Evolutionary conservation across 2,329 filamentous ascomycete species (phyloP), one percentile per base, ranked within the genome.

Genomic region (Magnaporthiopsis rhizophila): DNA sequence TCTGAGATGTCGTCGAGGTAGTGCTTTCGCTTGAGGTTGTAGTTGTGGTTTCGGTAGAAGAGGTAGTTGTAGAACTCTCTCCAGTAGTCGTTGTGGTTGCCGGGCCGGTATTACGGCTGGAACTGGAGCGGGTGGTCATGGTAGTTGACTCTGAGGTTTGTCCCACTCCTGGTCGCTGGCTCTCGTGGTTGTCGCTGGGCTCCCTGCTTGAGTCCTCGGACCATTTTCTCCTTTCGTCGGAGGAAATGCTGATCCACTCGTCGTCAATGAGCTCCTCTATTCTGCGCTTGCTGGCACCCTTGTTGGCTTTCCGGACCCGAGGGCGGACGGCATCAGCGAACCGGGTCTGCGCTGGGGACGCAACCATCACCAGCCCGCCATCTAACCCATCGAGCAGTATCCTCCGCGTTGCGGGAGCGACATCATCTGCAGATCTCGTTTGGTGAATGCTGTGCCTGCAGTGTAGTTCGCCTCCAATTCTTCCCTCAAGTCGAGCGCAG

Each of bases 241-340:
- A 7, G 6, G 45, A 24, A 53, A 24, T 24, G 2, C 45, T 21
- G 6, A 8, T 53, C 61, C 61, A 62, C 11, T 62, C 61, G 18
- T 56, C 28, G 11, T 62, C 38, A 28, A 62, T 62, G 45, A 62
- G 61, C 34, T 62, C 61, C 45, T 62, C 61, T 4, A 62, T 53
- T 45, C 53, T 30, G 28, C 61, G 61, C 21, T 62, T 45, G 18
- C 50, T 62, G 26, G 61, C 61, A 9, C 45, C 61, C 9, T 18
- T 6, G 61, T 32, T 62, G 12, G 28, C 45, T 18, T 9, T 57
- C 45, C 21, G 50, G 38, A 62, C 11, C 18, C 61, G 61, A 13
- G 50, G 28, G 38, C 61, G 50, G 38, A 56, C 34, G 3, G 61
- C 45, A 28, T 62, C 45, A 9, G 61, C 61, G 24, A 34, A 62